A percentile compares a stretch with the other conserved stretches of the same genome.
Conservation (phyloP, 2,329 filamentous ascomycete species). For the Fusarium falciforme region DNA sequence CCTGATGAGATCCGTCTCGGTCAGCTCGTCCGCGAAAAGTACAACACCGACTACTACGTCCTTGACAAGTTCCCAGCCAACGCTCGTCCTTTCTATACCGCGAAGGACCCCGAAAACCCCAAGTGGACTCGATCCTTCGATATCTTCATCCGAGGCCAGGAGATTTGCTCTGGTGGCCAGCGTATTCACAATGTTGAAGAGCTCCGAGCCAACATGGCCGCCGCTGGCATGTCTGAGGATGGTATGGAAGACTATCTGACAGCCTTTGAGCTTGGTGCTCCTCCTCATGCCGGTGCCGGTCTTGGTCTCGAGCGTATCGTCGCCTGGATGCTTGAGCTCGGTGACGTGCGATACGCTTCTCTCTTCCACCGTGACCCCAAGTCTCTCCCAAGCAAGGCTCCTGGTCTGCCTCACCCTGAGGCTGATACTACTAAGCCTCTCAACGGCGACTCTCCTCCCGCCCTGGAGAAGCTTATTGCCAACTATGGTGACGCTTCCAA, state of each 20-base stretch:
- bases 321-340: conserved; percentile 85
- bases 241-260: conserved; percentile 91
- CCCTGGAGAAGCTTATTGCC: conserved; percentile 87
- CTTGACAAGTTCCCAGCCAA: conserved; percentile 91
- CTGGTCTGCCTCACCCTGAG: conserved; percentile 83
- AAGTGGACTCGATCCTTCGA: conserved; percentile 91
- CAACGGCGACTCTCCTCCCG: conserved; percentile 69
- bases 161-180: conserved; percentile 92
- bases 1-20: conserved; percentile 89
- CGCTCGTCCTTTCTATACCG: conserved; percentile 91
- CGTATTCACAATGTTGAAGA: conserved; percentile 86
- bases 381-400: conserved; percentile 77
- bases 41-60: conserved; percentile 90
- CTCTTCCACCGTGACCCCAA: conserved; percentile 90
- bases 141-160: conserved; percentile 92
- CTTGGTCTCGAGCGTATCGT: conserved; percentile 90
- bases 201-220: conserved; percentile 81
- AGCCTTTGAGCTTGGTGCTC: conserved; percentile 88
- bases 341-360: conserved; percentile 89
- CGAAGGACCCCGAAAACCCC: conserved; percentile 80
- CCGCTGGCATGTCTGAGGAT: conserved; percentile 79
- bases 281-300: conserved; percentile 89
- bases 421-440: conserved; percentile 75
- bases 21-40: conserved; percentile 86
- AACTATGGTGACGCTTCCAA: conserved; percentile 97